Evolutionary conservation across 2,329 filamentous ascomycete genomes (phyloP), one percentile per base, ranked within the genome.

Genomic region (Fusarium xyrophilum): DNA sequence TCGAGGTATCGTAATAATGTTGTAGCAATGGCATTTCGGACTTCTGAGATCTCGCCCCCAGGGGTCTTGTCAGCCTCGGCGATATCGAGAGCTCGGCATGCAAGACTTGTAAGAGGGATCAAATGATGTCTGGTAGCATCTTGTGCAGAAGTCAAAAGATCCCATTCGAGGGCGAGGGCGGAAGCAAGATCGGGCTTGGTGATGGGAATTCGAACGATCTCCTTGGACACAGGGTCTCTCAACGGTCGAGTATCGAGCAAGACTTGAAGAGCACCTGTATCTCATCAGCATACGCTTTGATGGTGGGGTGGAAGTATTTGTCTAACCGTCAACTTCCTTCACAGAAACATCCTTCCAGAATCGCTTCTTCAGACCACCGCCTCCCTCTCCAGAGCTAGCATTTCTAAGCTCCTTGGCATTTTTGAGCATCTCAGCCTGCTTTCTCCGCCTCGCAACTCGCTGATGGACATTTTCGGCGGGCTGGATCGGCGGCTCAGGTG

Each of bases 111-210:
- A 67, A 99, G 83, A 17, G 96, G 96, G 70, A 97, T 95, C 48
- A 96, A 88, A 80, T 98, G 93, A 62, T 92, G 88, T 77, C 91
- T 92, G 39, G 94, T 86, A 0, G 93, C 93, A 79, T 98, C 93
- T 76, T 94, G 90, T 5, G 91, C 89, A 17, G 91, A 92, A 27
- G 89, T 86, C 64, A 99, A 86, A 50, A 91, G 84, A 77, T 97
- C 94, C 96, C 96, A 99, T 82, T 99, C 96, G 44, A 96, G 82
- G 6, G 95, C 96, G 67, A 99, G 89, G 59, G 93, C 92, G 44
- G 89, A 85, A 27, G 95, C 95, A 39, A 98, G 90, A 74, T 93
- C 87, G 33, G 89, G 89, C 81, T 97, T 98, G 59, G 85, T 86
- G 3, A 82, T 74, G 0, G 96, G 94, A 30, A 98, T 75, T 3